Base-by-base conservation (phyloP, 83 land plant genomes). In the Isoetes engelmannii region DNA sequence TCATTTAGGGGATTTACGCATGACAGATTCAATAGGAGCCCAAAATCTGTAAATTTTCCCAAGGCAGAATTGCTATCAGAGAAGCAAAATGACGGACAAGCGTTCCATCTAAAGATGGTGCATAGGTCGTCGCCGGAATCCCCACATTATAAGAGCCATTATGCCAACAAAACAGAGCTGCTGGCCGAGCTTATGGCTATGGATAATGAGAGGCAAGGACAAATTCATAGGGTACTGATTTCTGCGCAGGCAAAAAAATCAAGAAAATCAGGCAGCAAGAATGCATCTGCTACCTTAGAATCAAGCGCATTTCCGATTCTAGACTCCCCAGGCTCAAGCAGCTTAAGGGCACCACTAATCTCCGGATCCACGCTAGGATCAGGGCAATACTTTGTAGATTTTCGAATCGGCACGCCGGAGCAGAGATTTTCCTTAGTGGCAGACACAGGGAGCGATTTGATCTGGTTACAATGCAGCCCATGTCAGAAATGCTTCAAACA, bases 371-470 rank as follows among this genome's bases (percentile, higher is more conserved):
- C 76, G 45, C 47, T 59, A 7, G 79, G 83, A 4, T 48, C 68
- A 0, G 85, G 87, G 5, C 76, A 84, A 77, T 87, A 84, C 72
- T 78, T 84, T 63, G 88, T 75, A 5, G 44, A 47, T 56, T 0
- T 87, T 18, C 72, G 66, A 21, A 69, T 84, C 4, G 90, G 90
- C 10, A 82, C 79, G 8, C 85, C 90, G 13, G 48, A 79, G 45
- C 72, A 76, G 77, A 47, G 17, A 73, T 79, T 81, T 61, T 77
- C 56, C 17, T 68, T 87, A 47, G 51, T 82, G 5, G 81, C 74
- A 37, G 90, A 87, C 67, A 86, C 89, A 10, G 89, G 89, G 6
- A 86, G 87, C 71, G 89, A 86, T 58, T 70, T 77, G 69, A 82
- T 72, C 1, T 87, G 90, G 74, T 67, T 56, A 48, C 63, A 50